Conservation (phyloP, 345 rosid species). For the Leavenworthia alabamica region DNA sequence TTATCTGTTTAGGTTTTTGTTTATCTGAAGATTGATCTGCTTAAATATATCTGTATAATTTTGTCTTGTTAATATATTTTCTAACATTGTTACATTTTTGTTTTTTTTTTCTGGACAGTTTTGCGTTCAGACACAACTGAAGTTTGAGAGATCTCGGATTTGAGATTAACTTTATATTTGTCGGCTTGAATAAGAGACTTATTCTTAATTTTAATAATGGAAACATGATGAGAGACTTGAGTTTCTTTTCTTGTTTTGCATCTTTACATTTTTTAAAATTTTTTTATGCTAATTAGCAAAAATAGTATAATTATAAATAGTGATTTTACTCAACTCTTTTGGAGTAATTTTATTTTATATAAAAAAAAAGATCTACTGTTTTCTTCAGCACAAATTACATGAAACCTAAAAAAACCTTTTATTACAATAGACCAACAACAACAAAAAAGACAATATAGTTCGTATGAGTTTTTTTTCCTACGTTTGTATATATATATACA, state of each 20-base stretch:
- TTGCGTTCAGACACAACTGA: slow-evolving; percentile 22
- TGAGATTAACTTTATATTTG: too few species aligned
- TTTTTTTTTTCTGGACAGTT: slow-evolving; percentile 19
- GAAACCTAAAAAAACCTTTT: slow-evolving; percentile 16
- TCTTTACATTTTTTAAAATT: too few species aligned
- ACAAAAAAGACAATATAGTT: neutral
- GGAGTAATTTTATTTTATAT: slow-evolving; percentile 3
- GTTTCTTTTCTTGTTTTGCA: too few species aligned
- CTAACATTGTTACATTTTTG: neutral
- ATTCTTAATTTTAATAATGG: too few species aligned
- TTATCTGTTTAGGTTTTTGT: too few species aligned
- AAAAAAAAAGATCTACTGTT: slow-evolving; percentile 3
- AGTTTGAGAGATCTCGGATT: too few species aligned
- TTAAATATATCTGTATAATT: neutral
- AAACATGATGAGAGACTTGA: too few species aligned
- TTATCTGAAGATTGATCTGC: too few species aligned
- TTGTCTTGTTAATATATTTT: neutral
- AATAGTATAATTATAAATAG: too few species aligned
- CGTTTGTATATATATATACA: slow-evolving; percentile 19
- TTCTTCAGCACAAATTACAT: slow-evolving; percentile 18
- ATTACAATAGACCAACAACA: neutral
- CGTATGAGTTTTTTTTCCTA: neutral
- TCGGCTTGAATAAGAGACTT: too few species aligned
- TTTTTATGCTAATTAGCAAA: too few species aligned
- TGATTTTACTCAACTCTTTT: too few species aligned